Percentiles rank a stretch among this genome's conserved stretches.
phyloP scores from a whole-genome alignment of 257 asterid genomes.

The Solanum lycopersicoides region DNA sequence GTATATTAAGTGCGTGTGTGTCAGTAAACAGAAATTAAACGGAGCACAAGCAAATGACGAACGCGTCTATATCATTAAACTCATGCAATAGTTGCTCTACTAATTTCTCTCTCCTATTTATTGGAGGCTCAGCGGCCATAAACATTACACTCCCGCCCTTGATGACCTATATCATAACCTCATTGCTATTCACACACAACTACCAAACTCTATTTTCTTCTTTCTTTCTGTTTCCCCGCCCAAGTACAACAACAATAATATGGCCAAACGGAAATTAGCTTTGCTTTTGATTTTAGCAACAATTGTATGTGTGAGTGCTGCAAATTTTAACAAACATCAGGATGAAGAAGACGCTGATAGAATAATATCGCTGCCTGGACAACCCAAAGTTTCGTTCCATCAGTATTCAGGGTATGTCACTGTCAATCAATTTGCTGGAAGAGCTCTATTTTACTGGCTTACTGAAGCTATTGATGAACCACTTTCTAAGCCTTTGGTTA shows the following conservation, averaged over 20 bases:
- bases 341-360: slow-evolving; percentile 62
- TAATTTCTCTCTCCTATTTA: slow-evolving; percentile 7
- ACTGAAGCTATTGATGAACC: slow-evolving; percentile 58
- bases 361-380: slow-evolving; percentile 70
- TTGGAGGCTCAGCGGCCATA: neutral
- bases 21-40: neutral
- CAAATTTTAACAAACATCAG: neutral
- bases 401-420: slow-evolving; percentile 90
- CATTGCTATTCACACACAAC: neutral
- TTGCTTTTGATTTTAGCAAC: slow-evolving; percentile 1
- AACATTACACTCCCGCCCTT: neutral
- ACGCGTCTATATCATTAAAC: neutral
- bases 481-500: slow-evolving; percentile 50
- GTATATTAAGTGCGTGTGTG: neutral
- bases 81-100: slow-evolving; percentile 2
- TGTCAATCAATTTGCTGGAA: slow-evolving; percentile 55
- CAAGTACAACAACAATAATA: neutral
- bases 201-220: neutral
- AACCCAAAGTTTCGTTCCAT: slow-evolving; percentile 58
- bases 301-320: neutral
- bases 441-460: slow-evolving; percentile 91
- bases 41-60: neutral
- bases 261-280: neutral
- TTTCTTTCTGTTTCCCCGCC: neutral
- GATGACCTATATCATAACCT: neutral